phyloP scores from a whole-genome alignment of 179 eudicot species.

The Corrigiola litoralis region DNA sequence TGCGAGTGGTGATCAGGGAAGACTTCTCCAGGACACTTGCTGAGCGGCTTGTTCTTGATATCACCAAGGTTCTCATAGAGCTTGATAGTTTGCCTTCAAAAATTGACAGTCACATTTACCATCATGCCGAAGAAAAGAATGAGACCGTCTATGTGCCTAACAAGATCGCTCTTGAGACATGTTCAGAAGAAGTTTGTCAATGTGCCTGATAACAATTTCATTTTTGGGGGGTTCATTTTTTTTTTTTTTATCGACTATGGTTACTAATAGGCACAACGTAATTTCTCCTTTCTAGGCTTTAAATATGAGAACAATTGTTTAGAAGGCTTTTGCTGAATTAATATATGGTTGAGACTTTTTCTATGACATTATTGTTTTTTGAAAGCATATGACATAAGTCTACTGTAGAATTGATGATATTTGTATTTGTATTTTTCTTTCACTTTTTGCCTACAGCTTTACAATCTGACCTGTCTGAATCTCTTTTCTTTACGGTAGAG shows the following conservation, averaged over 20 bases:
- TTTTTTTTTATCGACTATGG: neutral
- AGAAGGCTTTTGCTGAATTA: too few relatives aligned
- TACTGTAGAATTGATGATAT: too few relatives aligned
- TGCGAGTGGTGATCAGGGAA: conserved; percentile 36
- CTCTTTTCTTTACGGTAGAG: too few relatives aligned
- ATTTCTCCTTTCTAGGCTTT: too few relatives aligned
- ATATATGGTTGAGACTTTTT: too few relatives aligned
- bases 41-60: conserved; percentile 26
- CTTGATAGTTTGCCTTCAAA: conserved; percentile 31
- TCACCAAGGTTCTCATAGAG: conserved; percentile 27
- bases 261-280: neutral
- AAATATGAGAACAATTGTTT: too few relatives aligned
- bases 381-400: too few relatives aligned
- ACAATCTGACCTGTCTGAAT: too few relatives aligned
- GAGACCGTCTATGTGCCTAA: conserved; percentile 16
- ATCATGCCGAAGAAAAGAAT: conserved; percentile 2
- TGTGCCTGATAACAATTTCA: conserved; percentile 34
- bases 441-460: too few relatives aligned
- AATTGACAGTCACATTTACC: neutral
- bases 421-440: too few relatives aligned
- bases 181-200: conserved; percentile 53
- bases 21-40: conserved; percentile 33
- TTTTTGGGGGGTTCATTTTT: neutral
- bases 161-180: conserved; percentile 26
- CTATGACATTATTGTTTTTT: too few relatives aligned